Evolutionary conservation across 2,329 filamentous ascomycete genomes (phyloP), one percentile per base, ranked within the genome.

Genomic region (Clonostachys rosea): DNA sequence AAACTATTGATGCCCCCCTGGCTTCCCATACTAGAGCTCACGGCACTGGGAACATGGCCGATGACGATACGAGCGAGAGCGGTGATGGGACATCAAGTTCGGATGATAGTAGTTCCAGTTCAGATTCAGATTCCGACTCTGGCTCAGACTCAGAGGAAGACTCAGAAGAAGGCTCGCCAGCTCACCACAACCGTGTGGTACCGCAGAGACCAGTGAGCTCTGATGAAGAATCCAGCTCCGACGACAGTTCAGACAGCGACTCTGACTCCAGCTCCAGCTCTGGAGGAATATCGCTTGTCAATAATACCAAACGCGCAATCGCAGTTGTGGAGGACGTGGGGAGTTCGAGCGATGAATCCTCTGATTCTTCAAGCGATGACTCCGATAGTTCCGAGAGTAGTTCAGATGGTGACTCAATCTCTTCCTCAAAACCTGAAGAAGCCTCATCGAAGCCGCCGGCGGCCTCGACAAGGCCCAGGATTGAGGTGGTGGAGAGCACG

Each of bases 131-230:
- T 30, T 30, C 24, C 8, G 24, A 30, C 24, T 30, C 24, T 10
- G 24, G 63, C 34, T 65, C 58, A 5, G 59, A 62, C 5, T 60
- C 66, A 3, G 59, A 62, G 10, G 60, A 59, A 44, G 59, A 57
- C 20, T 66, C 62, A 13, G 65, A 67, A 0, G 68, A 68, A 5
- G 73, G 71, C 33, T 68, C 66, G 24, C 24, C 24, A 30, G 24
- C 24, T 10, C 24, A 30, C 24, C 24, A 30, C 24, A 30, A 30
- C 24, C 24, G 9, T 30, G 24, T 9, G 24, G 24, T 10, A 30
- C 24, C 24, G 4, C 24, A 30, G 24, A 10, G 24, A 30, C 24
- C 24, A 30, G 24, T 30, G 24, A 30, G 24, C 37, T 40, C 37
- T 18, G 17, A 18, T 24, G 20, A n/a, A 33, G 42, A 43, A 33